phyloP scores from a whole-genome alignment of 805 yeast species.

The Wickerhamiella sorbophila region DNA sequence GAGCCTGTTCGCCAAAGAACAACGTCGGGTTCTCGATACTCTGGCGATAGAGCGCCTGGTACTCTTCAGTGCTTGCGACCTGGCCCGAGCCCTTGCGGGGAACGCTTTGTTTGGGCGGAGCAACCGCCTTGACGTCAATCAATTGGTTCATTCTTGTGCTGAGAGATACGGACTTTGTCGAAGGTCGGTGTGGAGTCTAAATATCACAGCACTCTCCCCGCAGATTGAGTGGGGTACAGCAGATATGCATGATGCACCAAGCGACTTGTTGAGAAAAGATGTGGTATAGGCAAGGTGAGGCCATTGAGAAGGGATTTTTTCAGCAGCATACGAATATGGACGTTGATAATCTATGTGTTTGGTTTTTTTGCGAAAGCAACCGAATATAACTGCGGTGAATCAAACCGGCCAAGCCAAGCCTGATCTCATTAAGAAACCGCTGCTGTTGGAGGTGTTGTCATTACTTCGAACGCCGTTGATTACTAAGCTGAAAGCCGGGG shows the following conservation, averaged over 20 bases:
- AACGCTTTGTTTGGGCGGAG: background rate
- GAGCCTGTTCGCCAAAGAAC: constrained; percentile 43
- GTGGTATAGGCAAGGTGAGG: too few relatives aligned
- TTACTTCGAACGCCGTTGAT: too few relatives aligned
- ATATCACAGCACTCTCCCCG: background rate
- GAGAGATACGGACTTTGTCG: background rate
- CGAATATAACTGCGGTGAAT: too few relatives aligned
- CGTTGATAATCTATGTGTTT: too few relatives aligned
- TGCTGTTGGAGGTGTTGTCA: too few relatives aligned
- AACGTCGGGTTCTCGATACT: constrained; percentile 40
- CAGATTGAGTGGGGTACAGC: background rate
- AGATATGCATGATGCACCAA: background rate
- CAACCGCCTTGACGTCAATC: background rate
- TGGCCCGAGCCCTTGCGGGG: constrained; percentile 17
- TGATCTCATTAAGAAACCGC: too few relatives aligned
- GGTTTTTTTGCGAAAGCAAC: too few relatives aligned
- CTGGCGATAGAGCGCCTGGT: constrained; percentile 37
- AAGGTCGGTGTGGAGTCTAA: background rate
- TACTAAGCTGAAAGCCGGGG: too few relatives aligned
- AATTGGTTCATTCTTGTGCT: background rate
- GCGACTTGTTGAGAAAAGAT: background rate
- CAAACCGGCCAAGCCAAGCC: too few relatives aligned
- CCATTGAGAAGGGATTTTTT: too few relatives aligned
- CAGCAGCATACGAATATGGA: too few relatives aligned
- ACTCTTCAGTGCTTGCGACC: constrained; percentile 36